Base-by-base conservation (phyloP, 768 basidiomycete species). In the Pleurotus tuber-regium region DNA sequence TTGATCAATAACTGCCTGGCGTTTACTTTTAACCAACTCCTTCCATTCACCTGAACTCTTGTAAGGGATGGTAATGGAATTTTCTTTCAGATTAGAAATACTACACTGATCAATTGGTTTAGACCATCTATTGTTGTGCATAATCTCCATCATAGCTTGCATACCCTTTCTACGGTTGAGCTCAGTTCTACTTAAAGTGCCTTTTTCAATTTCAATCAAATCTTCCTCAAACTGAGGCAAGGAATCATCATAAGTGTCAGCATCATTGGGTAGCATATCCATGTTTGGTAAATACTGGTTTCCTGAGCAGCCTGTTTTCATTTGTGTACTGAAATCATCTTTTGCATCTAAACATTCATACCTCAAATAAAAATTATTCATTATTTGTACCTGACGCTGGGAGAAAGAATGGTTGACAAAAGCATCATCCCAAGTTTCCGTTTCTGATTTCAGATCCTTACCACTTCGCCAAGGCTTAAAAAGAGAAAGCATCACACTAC, bases 281-380 rank as follows among this genome's bases (percentile, higher is more conserved):
- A 16, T 23, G n/a, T 39, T 28, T 7, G 16, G 19, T 28, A 29
- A 9, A 29, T 14, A 19, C 21, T 21, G 35, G 19, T 19, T 11
- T 16, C 18, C 23, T 8, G 10, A 38, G 35, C 11, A 4, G 9
- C 29, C 31, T 4, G 19, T 25, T 28, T 52, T 52, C 28, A 29
- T 47, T 30, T 42, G 19, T 57, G 26, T 40, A 56, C 51, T n/a
- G 33, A 61, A 68, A 46, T 70, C 68, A 58, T 73, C 67, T 31
- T 62, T 48, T 1, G 64, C 64, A 64, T 72, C 69, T 16, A 63
- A 33, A 50, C 71, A 72, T 56, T 73, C 69, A 61, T 70, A 67
- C 16, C 54, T 38, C 1, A 72, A 26, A 42, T 73, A 62, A 50
- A 68, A 64, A 44, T 66, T 63, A 1, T 58, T 52, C 55, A 70